Evolutionary conservation across 495 filamentous ascomycete genomes (phyloP), one percentile per base, ranked within the genome.

Genomic region (Trichoderma virens): DNA sequence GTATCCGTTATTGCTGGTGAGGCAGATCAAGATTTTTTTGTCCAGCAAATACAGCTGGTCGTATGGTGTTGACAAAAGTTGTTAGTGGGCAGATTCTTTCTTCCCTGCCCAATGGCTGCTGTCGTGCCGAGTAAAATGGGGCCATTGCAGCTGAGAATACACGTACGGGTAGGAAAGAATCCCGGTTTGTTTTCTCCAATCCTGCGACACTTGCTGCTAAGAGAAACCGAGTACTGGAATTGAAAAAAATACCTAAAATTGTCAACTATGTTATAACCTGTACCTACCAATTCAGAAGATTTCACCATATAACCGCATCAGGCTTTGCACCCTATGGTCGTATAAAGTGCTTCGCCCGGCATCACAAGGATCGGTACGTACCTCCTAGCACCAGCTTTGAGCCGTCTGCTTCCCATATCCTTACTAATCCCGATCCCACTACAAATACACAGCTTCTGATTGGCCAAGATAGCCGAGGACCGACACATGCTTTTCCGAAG

Each of bases 21-120:
- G 32, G 32, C 5, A 11, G 20, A n/a, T 14, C 18, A 47, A 25
- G n/a, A 25, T 47, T 47, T 47, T 47, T 47, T n/a, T 8, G 6
- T 11, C 43, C 8, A 18, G 43, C 18, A 20, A 47, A 5, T 1
- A 47, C 43, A 47, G 32, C n/a, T 14, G 43, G 16, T 47, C 18
- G 43, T 47, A 6, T 23, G 7, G 43, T 47, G 1, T 47, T 47
- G 43, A 47, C 43, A 20, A 23, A 47, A 20, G 18, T 25, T 20
- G 43, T 8, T 8, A 23, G 18, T 47, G 43, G 43, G n/a, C 43
- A 47, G 18, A 11, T 11, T 43, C n/a, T 20, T 47, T 41, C 11
- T 47, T 47, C 43, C 20, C n/a, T 47, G n/a, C 43, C 43, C n/a
- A 47, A 47, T 47, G 43, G n/a, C n/a, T 20, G 43, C n/a, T 47